A percentile compares a stretch with the other conserved stretches of the same genome.
These are phyloP conservation scores for Waltergamsia citrina DNA, from an alignment of 2,329 filamentous ascomycete genomes.

Conservation along the genomic window DNA sequence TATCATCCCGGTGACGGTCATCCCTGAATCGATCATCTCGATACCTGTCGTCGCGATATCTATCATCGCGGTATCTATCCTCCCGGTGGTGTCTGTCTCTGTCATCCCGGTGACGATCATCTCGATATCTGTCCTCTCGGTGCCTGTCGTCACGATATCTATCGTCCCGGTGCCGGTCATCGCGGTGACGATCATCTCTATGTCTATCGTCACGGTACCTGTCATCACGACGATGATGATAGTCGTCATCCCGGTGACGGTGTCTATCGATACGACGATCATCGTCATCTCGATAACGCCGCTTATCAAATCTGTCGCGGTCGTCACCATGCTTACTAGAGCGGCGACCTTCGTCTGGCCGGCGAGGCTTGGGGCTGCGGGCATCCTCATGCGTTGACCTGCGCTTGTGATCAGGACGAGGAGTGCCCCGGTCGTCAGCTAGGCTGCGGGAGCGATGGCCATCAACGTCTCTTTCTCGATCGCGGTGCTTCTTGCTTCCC, in stretches of 20 bases:
- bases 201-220: slow-evolving; percentile 24
- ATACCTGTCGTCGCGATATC: slow-evolving; percentile 16
- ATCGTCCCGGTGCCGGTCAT: slow-evolving; percentile 12
- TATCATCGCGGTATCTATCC: slow-evolving; percentile 11
- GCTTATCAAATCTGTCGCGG: slow-evolving; percentile 21
- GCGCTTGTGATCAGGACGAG: slow-evolving; percentile 47
- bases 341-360: slow-evolving; percentile 28
- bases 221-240: slow-evolving; percentile 14
- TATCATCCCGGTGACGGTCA: slow-evolving; percentile 12
- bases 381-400: slow-evolving; percentile 45
- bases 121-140: slow-evolving; percentile 12
- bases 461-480: slow-evolving; percentile 35
- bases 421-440: slow-evolving; percentile 39
- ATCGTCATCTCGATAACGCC: slow-evolving; percentile 19
- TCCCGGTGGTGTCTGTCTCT: slow-evolving; percentile 3
- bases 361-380: slow-evolving; percentile 31
- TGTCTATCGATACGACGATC: slow-evolving; percentile 12
- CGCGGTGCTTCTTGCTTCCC: slow-evolving; percentile 30
- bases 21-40: slow-evolving; percentile 13
- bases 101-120: slow-evolving; percentile 11
- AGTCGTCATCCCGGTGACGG: slow-evolving; percentile 14
- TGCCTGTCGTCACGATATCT: slow-evolving; percentile 17
- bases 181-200: slow-evolving; percentile 17
- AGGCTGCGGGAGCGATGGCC: slow-evolving; percentile 43
- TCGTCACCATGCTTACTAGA: slow-evolving; percentile 25